Base-by-base conservation (phyloP, 345 rosid species). In the Lagerstroemia speciosa region DNA sequence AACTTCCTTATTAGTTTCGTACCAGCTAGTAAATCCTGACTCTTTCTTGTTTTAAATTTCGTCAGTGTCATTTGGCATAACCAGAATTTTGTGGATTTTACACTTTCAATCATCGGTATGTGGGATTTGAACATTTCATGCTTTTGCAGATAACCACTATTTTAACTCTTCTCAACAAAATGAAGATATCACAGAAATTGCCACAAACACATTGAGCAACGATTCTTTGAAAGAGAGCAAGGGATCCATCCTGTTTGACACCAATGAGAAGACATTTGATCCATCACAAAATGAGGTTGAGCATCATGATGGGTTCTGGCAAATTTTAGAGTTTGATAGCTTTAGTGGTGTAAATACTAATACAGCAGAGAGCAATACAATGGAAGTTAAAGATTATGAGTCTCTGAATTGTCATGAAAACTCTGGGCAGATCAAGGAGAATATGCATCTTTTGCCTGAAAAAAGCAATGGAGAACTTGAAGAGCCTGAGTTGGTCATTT, bases 401-500 rank as follows among this genome's bases (percentile, higher is more conserved):
- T 26, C 26, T 52, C 80, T 75, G 31, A 38, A 41, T 17, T 22
- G 45, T 41, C 64, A 41, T 37, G 75, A 73, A 32, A 70, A 71
- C 29, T 20, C 67, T 8, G 32, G 64, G 31, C 72, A 75, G 37
- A 66, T 67, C 6, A 17, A 78, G 43, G 65, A 75, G 69, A 79
- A 78, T 38, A 79, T 85, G 0, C 81, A 76, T 67, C 74, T 78
- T 65, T 83, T 79, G 57, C 70, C 79, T 79, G 89, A 84, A 77
- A 85, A 87, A 79, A 86, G 70, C 73, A 81, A 84, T 6, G 73
- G 72, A 53, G 89, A 80, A 43, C 76, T 81, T 64, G 85, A 78
- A 40, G 43, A 85, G 36, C 94, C 92, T 3, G 96, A 90, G 78
- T 72, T 90, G 66, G 71, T 83, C 34, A 86, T 90, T 72, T 89